These are phyloP conservation scores for Margaritispora aquatica DNA, from an alignment of 495 filamentous ascomycete genomes.

Conservation along the genomic window DNA sequence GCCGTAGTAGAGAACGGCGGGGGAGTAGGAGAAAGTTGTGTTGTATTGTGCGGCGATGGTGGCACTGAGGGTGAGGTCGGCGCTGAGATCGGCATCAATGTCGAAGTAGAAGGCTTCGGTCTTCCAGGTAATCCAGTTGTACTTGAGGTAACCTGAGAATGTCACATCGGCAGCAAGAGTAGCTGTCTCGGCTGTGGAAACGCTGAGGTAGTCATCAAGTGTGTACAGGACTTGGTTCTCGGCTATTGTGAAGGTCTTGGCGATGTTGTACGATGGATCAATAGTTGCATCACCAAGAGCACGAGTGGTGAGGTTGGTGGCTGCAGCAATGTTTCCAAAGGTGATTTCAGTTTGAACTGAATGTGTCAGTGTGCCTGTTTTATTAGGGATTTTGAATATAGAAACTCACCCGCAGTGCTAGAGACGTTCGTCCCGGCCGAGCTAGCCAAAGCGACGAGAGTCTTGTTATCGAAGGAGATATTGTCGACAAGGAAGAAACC, in stretches of 20 bases:
- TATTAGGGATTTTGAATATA: too few species aligned
- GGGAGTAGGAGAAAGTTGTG: slow-evolving; percentile 24
- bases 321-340: slow-evolving; percentile 14
- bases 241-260: slow-evolving; percentile 23
- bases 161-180: slow-evolving; percentile 22
- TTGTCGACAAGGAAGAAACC: slow-evolving; percentile 20
- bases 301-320: slow-evolving; percentile 13
- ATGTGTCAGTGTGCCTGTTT: slow-evolving; percentile 1
- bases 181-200: slow-evolving; percentile 16
- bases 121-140: slow-evolving; percentile 20
- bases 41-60: slow-evolving; percentile 18
- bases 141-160: slow-evolving; percentile 28
- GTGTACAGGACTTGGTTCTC: slow-evolving; percentile 20
- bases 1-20: slow-evolving; percentile 20
- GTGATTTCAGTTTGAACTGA: slow-evolving; percentile 19
- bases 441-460: slow-evolving; percentile 15
- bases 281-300: slow-evolving; percentile 14
- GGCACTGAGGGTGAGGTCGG: slow-evolving; percentile 22
- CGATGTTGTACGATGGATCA: slow-evolving; percentile 24
- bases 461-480: slow-evolving; percentile 22
- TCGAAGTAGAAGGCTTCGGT: slow-evolving; percentile 27
- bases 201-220: slow-evolving; percentile 19
- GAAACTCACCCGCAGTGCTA: slow-evolving; percentile 24
- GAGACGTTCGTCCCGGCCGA: slow-evolving; percentile 16
- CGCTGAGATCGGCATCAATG: slow-evolving; percentile 25